Base-by-base conservation (phyloP, 1,284 basidiomycete species). In the Porogramme epimiltina region DNA sequence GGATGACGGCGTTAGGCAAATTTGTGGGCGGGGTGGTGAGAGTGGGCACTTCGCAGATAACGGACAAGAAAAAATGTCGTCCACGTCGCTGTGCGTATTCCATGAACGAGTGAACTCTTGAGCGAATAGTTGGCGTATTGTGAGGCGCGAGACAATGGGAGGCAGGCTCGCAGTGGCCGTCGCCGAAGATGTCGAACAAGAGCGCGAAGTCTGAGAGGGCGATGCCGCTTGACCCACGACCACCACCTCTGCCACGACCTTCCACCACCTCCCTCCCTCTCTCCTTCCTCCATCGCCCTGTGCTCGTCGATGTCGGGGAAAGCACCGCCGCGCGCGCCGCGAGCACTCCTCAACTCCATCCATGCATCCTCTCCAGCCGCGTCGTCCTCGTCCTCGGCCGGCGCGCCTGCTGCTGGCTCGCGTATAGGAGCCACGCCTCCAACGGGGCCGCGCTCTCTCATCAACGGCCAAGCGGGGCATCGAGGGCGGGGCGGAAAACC, bases 241-340 rank as follows among this genome's bases (percentile, higher is more conserved):
- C 59, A 60, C 59, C 59, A 60, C 51, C 59, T 61, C 51, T 24
- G 37, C 54, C 54, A 54, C 56, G 50, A 42, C 54, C 45, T 38
- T 51, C 25, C 25, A 19, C 25, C 51, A 33, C n/a, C 34, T 34
- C 39, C 52, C 33, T 34, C 52, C 41, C 50, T 48, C 47, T 33
- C 49, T 50, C 49, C 42, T 22, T 47, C 53, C 47, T 43, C 49
- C 42, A 58, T 52, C 58, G 38, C 51, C 42, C 49, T 38, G 44
- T 54, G 57, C 54, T 56, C 52, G 62, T 55, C 57, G 55, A 72
- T 89, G 87, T 87, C 87, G 67, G 85, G 87, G 63, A 89, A 85
- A 74, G 82, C 79, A 47, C 87, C 87, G 61, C 87, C 87, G 59
- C 80, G 75, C 62, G 87, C 86, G 53, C 87, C 87, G 47, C 73